A percentile compares a stretch with the other conserved stretches of the same genome.
Conservation (phyloP, 305 asterid genomes). For the Solanum aculeatissimum region DNA sequence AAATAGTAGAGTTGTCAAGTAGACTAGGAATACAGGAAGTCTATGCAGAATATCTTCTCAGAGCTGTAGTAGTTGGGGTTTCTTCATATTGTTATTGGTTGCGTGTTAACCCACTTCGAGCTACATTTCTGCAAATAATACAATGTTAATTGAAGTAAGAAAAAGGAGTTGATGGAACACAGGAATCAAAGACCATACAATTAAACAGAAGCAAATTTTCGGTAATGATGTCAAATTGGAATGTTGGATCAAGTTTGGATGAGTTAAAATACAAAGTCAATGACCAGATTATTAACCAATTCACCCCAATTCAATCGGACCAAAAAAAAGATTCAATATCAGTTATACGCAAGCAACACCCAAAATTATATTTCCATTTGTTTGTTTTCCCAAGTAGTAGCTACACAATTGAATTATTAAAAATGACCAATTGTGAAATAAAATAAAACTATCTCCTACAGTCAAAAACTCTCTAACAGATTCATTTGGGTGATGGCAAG, state of each 20-base stretch:
- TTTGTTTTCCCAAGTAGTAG: not conserved
- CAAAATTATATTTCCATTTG: not conserved
- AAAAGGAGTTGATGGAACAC: not conserved
- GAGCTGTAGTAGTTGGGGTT: conserved; percentile 11
- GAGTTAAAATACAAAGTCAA: not conserved
- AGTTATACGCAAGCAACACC: not conserved
- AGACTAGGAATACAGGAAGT: conserved; percentile 17
- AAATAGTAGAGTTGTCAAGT: conserved; percentile 21
- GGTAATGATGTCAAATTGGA: not conserved
- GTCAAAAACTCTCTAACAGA: not conserved
- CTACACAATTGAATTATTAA: not conserved
- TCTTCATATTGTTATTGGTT: conserved; percentile 48
- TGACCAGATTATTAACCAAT: not conserved
- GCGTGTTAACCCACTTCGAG: conserved; percentile 71
- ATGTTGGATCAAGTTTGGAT: not conserved
- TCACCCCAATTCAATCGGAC: not conserved
- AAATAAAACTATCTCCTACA: not conserved
- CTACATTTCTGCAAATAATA: conserved; percentile 42
- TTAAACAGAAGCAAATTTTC: not conserved
- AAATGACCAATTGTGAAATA: not conserved
- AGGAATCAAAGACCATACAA: not conserved
- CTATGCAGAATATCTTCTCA: conserved; percentile 24
- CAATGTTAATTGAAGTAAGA: not conserved
- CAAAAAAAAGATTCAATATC: not conserved
- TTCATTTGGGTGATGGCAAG: not conserved